Evolutionary conservation across 306 rosid species (phyloP).

Genomic region (Sindora glabra): DNA sequence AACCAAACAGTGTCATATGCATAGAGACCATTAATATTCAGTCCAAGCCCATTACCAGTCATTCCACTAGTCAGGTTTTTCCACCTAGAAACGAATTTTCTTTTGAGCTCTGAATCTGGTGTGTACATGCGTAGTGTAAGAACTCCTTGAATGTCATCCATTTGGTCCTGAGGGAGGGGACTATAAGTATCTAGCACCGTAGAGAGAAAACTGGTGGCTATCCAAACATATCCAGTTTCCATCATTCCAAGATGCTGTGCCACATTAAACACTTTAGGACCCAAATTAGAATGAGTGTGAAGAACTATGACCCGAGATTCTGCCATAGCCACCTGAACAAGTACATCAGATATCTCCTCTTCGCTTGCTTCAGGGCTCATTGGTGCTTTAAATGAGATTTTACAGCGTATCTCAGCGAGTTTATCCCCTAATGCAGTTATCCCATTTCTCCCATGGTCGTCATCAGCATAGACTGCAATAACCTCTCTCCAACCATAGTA

Average conservation of each 20-base stretch:
- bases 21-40: conserved; percentile 44
- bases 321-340: conserved; percentile 70
- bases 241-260: conserved; percentile 80
- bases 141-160: conserved; percentile 66
- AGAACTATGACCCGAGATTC: conserved; percentile 77
- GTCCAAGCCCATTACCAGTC: conserved; percentile 33
- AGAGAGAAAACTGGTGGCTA: conserved; percentile 69
- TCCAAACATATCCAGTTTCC: conserved; percentile 87
- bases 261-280: conserved; percentile 39
- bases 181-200: conserved; percentile 40
- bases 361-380: conserved; percentile 36
- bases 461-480: conserved; percentile 74
- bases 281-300: conserved; percentile 40
- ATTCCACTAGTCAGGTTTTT: conserved; percentile 48
- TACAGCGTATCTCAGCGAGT: conserved; percentile 75
- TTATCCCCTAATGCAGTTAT: conserved; percentile 60
- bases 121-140: conserved; percentile 60
- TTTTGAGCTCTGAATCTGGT: conserved; percentile 58
- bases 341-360: conserved; percentile 50
- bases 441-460: conserved; percentile 89
- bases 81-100: conserved; percentile 72
- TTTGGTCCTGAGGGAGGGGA: conserved; percentile 32
- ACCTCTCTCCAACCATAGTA: conserved; percentile 80
- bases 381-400: conserved; percentile 78
- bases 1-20: conserved; percentile 87